phyloP scores from a whole-genome alignment of 2,329 filamentous ascomycete species.

The Aspergillus carbonarius region DNA sequence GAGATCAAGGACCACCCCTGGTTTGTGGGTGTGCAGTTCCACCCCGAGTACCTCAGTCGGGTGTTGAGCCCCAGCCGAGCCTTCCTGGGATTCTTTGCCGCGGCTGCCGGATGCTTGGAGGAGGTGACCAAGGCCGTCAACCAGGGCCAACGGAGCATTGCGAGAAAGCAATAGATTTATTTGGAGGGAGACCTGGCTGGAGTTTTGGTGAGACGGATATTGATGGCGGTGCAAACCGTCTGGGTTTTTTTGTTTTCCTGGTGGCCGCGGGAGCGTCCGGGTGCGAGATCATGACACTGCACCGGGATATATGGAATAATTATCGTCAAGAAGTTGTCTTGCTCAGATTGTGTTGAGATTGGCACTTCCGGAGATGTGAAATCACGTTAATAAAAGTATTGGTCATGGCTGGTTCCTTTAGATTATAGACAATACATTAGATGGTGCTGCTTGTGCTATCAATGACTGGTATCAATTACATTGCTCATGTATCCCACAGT shows the following conservation, averaged over 20 bases:
- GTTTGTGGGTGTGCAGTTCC: slow-evolving; percentile 84
- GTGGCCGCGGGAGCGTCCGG: too few species aligned
- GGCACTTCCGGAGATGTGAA: too few species aligned
- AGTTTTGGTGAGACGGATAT: not conserved
- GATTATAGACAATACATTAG: too few species aligned
- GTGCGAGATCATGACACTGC: too few species aligned
- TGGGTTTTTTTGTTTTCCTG: not conserved
- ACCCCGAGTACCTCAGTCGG: slow-evolving; percentile 79
- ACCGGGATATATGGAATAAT: too few species aligned
- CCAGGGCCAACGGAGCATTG: slow-evolving; percentile 21
- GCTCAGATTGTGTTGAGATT: too few species aligned
- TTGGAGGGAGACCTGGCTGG: not conserved
- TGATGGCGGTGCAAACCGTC: not conserved
- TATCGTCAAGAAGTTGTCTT: too few species aligned
- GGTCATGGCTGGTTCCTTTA: too few species aligned
- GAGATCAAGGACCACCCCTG: slow-evolving; percentile 81
- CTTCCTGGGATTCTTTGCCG: slow-evolving; percentile 82
- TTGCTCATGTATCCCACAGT: too few species aligned
- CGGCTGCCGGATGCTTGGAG: slow-evolving; percentile 66
- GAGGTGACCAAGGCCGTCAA: slow-evolving; percentile 28
- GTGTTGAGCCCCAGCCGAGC: slow-evolving; percentile 72
- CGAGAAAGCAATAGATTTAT: slow-evolving; percentile 8
- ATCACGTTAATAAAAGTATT: too few species aligned
- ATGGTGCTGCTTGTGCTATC: too few species aligned
- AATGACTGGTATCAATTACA: too few species aligned